Base-by-base conservation (phyloP, 2,329 filamentous ascomycete genomes). In the Ceratocystis smalleyi region DNA sequence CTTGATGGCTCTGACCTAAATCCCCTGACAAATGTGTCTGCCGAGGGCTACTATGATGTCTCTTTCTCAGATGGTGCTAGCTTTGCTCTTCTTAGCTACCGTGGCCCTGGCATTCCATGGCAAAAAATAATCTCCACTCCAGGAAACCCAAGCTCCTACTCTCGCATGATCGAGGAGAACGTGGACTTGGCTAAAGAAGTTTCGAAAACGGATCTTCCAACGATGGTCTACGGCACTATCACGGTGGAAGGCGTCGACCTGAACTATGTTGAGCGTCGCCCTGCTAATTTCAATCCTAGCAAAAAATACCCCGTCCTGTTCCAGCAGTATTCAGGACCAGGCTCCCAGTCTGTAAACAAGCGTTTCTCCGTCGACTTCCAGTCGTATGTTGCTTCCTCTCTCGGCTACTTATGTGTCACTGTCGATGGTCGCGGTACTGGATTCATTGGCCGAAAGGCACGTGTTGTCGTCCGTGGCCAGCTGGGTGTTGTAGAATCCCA, bases 231-330 rank as follows among this genome's bases (percentile, higher is more conserved):
- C 73, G 85, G 88, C 57, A 95, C 87, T 10, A 81, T 99, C 61
- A 87, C 86, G n/a, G 82, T 97, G 17, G 87, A 94, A 67, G 88
- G 86, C 40, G 86, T 88, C 69, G 82, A 85, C 19, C 77, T 84
- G 69, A 83, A 84, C 74, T 84, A 83, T 69, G 77, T 97, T 15
- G 94, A 99, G 74, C 87, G 91, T 35, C 87, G 90, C 0, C 94
- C 94, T 5, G 88, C 91, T 1, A 87, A 96, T 74, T 99, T 97
- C 72, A 82, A 91, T 72, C 78, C 83, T 19, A 85, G 84, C 70
- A 91, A 88, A 75, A 85, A 88, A 71, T 97, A 99, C 70, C 94
- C 94, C 0, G 91, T 99, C 0, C 81, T 99, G 3, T 99, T 99
- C 79, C 87, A 89, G 71, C 86, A 96, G 66, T 99, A 99, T 77